Evolutionary conservation across 768 basidiomycete species (phyloP).

Genomic region (Tephrocybe sp.): DNA sequence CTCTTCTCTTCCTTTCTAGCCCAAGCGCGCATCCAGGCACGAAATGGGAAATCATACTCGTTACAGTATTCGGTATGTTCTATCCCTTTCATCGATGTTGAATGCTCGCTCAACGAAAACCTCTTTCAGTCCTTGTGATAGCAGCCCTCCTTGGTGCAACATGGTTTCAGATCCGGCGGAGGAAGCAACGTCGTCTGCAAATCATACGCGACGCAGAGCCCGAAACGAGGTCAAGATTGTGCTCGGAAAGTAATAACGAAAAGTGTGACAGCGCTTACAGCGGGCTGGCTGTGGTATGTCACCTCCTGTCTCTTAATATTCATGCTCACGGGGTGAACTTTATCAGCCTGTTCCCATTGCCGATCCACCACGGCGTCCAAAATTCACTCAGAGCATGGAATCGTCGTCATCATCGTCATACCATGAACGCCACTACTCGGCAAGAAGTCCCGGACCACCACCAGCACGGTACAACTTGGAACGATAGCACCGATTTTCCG

Average conservation of each 20-base stretch:
- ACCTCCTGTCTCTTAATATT: too few relatives aligned
- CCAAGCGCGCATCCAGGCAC: slow-evolving; percentile 29
- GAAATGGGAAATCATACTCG: slow-evolving; percentile 37
- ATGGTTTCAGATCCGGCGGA: slow-evolving; percentile 25
- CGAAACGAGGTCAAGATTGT: not conserved
- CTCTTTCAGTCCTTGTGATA: slow-evolving; percentile 21
- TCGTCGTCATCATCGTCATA: slow-evolving; percentile 21
- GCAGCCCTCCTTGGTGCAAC: slow-evolving; percentile 22
- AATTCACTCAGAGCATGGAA: slow-evolving; percentile 5
- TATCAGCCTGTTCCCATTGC: slow-evolving; percentile 13
- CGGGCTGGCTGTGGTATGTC: slow-evolving; percentile 8
- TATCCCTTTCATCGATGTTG: not conserved
- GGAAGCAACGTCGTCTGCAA: slow-evolving; percentile 12
- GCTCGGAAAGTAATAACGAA: slow-evolving; percentile 2
- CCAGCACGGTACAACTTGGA: slow-evolving; percentile 30
- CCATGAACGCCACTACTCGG: slow-evolving; percentile 19
- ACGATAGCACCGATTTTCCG: slow-evolving; percentile 7
- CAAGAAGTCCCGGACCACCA: slow-evolving; percentile 23
- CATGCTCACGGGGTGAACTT: not conserved
- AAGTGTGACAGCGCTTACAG: not conserved
- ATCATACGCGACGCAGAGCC: slow-evolving; percentile 5
- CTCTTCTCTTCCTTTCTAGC: slow-evolving; percentile 16
- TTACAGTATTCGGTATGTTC: slow-evolving; percentile 30
- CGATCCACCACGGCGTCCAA: slow-evolving; percentile 10
- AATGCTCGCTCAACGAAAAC: not conserved